Conservation (phyloP, 148 eudicot species). For the Hydrangea macrophylla region DNA sequence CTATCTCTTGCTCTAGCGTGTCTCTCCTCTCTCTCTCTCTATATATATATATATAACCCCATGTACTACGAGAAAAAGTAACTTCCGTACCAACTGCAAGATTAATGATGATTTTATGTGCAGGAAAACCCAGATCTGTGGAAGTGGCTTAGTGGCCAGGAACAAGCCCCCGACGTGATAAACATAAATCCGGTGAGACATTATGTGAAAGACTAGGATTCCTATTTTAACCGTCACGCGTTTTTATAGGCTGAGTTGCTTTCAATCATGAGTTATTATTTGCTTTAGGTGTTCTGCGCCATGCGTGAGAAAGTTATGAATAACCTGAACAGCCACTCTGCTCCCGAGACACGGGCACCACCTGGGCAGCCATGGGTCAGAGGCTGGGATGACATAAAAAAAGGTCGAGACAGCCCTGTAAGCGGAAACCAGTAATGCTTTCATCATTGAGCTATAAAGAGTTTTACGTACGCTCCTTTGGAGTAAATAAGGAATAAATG, state of each 20-base stretch:
- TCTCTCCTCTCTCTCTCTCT: too few relatives aligned
- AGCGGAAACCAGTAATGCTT: slow-evolving; percentile 75
- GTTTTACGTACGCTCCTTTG: not conserved
- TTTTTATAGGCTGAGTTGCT: not conserved
- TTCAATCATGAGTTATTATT: not conserved
- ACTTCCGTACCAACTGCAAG: too few relatives aligned
- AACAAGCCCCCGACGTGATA: slow-evolving; percentile 71
- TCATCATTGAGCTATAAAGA: not conserved
- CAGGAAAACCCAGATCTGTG: slow-evolving; percentile 97
- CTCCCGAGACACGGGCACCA: slow-evolving; percentile 78
- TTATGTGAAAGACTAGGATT: not conserved
- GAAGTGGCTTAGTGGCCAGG: slow-evolving; percentile 91
- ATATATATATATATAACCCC: not conserved
- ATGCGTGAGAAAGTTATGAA: slow-evolving; percentile 57
- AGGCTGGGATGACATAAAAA: slow-evolving; percentile 97
- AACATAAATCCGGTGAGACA: slow-evolving; percentile 66
- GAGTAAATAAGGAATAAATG: not conserved
- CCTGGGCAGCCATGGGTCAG: slow-evolving; percentile 95
- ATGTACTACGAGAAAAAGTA: not conserved
- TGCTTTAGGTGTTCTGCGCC: slow-evolving; percentile 64
- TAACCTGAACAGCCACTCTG: slow-evolving; percentile 60
- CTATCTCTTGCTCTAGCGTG: too few relatives aligned
- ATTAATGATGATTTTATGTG: too few relatives aligned
- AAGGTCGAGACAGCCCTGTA: slow-evolving; percentile 61
- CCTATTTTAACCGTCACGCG: not conserved